These are phyloP conservation scores for Xylaria arbuscula DNA, from an alignment of 2,329 filamentous ascomycete species.

Conservation along the genomic window DNA sequence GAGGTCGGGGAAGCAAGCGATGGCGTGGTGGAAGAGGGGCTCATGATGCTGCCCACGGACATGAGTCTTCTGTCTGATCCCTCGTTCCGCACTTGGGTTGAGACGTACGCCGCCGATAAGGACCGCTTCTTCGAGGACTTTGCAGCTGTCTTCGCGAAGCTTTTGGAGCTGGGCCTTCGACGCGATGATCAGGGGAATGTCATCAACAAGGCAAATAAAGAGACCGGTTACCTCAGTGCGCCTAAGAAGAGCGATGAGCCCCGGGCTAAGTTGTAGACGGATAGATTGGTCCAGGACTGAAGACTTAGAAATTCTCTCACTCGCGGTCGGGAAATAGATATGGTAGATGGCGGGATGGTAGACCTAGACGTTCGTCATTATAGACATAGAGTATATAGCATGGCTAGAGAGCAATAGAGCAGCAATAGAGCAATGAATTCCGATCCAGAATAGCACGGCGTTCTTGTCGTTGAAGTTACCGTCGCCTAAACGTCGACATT, in stretches of 20 bases:
- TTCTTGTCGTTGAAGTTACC: neutral
- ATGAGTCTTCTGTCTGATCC: slow-evolving; percentile 67
- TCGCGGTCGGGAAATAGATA: slow-evolving; percentile 15
- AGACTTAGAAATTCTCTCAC: slow-evolving; percentile 11
- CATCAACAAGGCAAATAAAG: slow-evolving; percentile 66
- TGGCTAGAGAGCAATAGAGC: slow-evolving; percentile 2
- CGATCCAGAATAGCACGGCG: neutral
- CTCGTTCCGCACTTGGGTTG: slow-evolving; percentile 65
- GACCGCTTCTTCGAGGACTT: slow-evolving; percentile 72
- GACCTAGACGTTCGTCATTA: slow-evolving; percentile 18
- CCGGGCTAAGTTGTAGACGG: slow-evolving; percentile 52
- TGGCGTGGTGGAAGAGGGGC: slow-evolving; percentile 63
- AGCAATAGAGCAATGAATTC: slow-evolving; percentile 5
- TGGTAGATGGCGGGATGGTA: slow-evolving; percentile 12
- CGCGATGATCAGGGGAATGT: slow-evolving; percentile 65
- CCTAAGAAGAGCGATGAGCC: slow-evolving; percentile 49
- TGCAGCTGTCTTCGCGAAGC: slow-evolving; percentile 66
- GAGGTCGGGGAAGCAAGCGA: slow-evolving; percentile 58
- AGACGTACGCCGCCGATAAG: slow-evolving; percentile 69
- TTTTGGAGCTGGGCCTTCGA: slow-evolving; percentile 69
- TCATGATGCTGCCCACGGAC: slow-evolving; percentile 76
- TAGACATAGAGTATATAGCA: slow-evolving; percentile 8
- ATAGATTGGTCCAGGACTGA: neutral
- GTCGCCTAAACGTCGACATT: neutral
- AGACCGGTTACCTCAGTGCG: slow-evolving; percentile 54